These are phyloP conservation scores for Scleromitrula shiraiana DNA, from an alignment of 2,329 filamentous ascomycete species.

Conservation along the genomic window DNA sequence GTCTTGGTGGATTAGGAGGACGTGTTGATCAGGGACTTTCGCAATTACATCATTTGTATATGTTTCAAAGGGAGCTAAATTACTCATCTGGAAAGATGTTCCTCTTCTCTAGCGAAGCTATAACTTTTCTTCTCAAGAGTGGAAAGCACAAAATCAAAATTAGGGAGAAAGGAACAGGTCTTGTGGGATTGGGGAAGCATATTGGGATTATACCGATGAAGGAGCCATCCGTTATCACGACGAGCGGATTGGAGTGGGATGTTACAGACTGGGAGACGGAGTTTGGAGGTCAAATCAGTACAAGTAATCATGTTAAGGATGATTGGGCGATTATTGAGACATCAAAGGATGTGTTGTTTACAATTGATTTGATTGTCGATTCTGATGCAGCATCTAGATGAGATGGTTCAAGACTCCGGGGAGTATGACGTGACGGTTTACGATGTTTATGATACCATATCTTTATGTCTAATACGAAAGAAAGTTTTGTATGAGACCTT, in stretches of 20 bases:
- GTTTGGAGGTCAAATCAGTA: constrained; percentile 67
- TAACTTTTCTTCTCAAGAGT: constrained; percentile 71
- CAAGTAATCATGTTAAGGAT: constrained; percentile 68
- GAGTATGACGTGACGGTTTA: no score
- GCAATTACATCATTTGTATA: constrained; percentile 76
- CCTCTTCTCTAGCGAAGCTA: constrained; percentile 68
- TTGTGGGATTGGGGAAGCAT: constrained; percentile 48
- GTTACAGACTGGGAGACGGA: constrained; percentile 71
- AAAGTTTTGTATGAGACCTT: no score
- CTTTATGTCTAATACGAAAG: no score
- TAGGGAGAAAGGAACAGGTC: constrained; percentile 13
- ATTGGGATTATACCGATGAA: constrained; percentile 81
- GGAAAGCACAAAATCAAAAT: constrained; percentile 63
- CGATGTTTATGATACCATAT: no score
- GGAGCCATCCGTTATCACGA: constrained; percentile 71
- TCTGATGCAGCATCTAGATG: background rate
- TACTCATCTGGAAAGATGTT: constrained; percentile 55
- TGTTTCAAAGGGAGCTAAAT: constrained; percentile 45
- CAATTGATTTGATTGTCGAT: constrained; percentile 46
- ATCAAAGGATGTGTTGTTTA: constrained; percentile 62
- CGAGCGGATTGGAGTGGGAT: constrained; percentile 83
- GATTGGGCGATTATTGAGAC: constrained; percentile 54
- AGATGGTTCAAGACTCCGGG: no score
- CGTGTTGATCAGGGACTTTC: constrained; percentile 89
- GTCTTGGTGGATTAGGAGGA: constrained; percentile 78